Evolutionary conservation across 257 asterid genomes (phyloP), one percentile per base, ranked within the genome.

Genomic region (Scutellaria barbata): DNA sequence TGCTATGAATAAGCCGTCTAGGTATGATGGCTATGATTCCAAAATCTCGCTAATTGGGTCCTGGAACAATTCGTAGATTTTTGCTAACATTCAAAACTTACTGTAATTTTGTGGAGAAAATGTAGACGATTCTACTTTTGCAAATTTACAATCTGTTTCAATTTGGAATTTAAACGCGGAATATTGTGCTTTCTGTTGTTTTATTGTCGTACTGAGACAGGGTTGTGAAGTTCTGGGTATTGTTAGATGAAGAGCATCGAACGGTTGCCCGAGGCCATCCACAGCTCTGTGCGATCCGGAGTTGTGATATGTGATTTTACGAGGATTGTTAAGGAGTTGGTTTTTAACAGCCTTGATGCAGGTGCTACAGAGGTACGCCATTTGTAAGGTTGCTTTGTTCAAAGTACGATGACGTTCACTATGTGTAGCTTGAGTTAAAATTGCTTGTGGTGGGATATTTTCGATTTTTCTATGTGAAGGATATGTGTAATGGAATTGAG

Each of bases 311-410:
- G 81, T 80, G 98, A 93, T 79, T 80, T 87, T 78, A 73, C 94
- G 30, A 82, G 96, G 89, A 84, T 93, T 71, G 89, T 93, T 61
- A 97, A 93, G 76, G 97, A 93, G 85, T 81, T 93, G 75, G 84
- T 93, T 65, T 87, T 83, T 64, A 93, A 93, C 79, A 86, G 96
- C 79, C 85, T 93, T 6, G 97, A 93, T 66, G 91, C 98, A 0
- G 97, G 96, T 17, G 95, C 98, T 48, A 85, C 90, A 18, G 85
- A 89, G 95, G 98, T 90, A 77, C 66, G 12, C 52, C 53, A 5
- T 63, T 30, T 9, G 17, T 8, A 0, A 1, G 10, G 71, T 69
- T 43, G 45, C 72, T 22, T 41, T 20, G 5, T 61, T 35, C 58
- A 40, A 70, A 52, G 50, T 10, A 43, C 16, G 53, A 7, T 50